Base-by-base conservation (phyloP, 768 basidiomycete genomes). In the Leccinum obscurum region DNA sequence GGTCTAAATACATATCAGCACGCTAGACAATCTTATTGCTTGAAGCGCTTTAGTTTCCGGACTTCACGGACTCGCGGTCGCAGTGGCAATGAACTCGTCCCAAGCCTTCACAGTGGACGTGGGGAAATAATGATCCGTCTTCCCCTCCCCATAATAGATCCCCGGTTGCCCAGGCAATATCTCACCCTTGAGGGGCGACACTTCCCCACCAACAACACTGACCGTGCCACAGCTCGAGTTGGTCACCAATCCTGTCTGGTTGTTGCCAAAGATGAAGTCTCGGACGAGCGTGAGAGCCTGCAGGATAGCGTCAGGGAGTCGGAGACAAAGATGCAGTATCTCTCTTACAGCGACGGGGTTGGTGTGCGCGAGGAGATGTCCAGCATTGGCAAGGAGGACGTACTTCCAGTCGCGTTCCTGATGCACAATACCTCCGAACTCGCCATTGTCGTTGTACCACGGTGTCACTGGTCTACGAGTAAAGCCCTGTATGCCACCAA, bases 401-500 rank as follows among this genome's bases (percentile, higher is more conserved):
- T 80, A 82, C n/a, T 70, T 79, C 71, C 80, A 87, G 34, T 81
- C 82, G 37, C 89, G 82, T 72, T 90, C 89, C 69, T 89, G 87
- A 66, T 88, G 87, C 17, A 90, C 80, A 30, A 89, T 85, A 0
- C 89, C 89, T 0, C 82, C 86, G 53, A 84, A 78, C 52, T 82
- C 74, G 14, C 83, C 83, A 0, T 69, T 66, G 54, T 87, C 85
- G 58, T 85, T 82, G 55, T 72, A 75, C 87, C 88, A 90, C 0
- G 84, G 82, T 1, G 89, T 90, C 0, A 83, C 79, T 3, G 89
- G 89, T 58, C 78, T 81, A 48, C 83, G 77, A 0, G 86, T 84
- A 70, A 92, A 92, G 2, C 89, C 89, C 72, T 86, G 86, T 44
- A 85, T 85, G 8, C 88, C 88, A 28, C 88, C 88, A 66, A 90